These are phyloP conservation scores for Apophysomyces variabilis DNA, from an alignment of 371 early-diverging fungal genomes.

Conservation along the genomic window DNA sequence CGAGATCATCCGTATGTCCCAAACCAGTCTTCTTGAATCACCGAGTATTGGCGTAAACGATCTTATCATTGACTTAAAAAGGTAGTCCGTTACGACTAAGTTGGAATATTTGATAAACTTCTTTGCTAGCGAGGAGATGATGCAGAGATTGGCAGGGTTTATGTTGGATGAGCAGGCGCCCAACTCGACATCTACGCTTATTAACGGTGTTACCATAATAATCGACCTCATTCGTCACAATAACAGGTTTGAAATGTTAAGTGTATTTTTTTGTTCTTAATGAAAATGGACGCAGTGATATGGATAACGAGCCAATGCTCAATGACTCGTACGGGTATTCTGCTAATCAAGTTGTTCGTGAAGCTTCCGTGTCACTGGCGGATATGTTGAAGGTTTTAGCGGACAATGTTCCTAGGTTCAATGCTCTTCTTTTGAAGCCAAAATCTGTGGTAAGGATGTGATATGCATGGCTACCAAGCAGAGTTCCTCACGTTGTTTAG, in stretches of 20 bases:
- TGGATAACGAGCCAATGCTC: constrained; percentile 39
- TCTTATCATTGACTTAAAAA: constrained; percentile 81
- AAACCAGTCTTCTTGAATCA: constrained; percentile 71
- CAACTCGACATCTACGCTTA: constrained; percentile 80
- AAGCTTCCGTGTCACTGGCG: constrained; percentile 56
- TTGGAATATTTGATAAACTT: not conserved
- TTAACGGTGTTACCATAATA: constrained; percentile 91
- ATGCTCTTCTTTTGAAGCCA: constrained; percentile 59
- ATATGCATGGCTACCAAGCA: constrained; percentile 10
- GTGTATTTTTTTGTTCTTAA: not conserved
- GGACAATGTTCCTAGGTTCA: constrained; percentile 69
- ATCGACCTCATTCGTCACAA: constrained; percentile 95
- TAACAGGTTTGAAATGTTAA: constrained; percentile 57
- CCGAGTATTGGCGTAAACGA: constrained; percentile 73
- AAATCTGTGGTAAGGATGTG: constrained; percentile 57
- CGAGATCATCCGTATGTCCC: constrained; percentile 90
- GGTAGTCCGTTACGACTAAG: constrained; percentile 35
- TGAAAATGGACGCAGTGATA: constrained; percentile 20
- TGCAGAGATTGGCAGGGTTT: constrained; percentile 74
- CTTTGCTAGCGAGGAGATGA: constrained; percentile 59
- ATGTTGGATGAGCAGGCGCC: constrained; percentile 87
- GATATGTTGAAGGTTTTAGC: constrained; percentile 83
- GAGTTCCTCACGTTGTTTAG: constrained; percentile 10
- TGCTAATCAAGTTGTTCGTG: constrained; percentile 21
- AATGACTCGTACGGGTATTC: constrained; percentile 33